phyloP scores from a whole-genome alignment of 805 yeast species.

The Hanseniaspora taiwanica region DNA sequence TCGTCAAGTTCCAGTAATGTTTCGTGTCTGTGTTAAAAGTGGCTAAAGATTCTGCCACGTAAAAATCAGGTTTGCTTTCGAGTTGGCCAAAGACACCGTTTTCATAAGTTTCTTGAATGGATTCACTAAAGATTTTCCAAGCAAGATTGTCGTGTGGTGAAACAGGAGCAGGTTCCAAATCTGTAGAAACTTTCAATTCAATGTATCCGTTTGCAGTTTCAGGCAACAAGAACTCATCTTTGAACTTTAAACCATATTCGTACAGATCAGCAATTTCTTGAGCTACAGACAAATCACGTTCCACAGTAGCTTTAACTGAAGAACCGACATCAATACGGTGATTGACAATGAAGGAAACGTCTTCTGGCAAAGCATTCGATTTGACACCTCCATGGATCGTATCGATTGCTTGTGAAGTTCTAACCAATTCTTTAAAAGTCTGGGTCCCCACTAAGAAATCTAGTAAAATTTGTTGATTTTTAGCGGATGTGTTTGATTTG shows the following conservation, averaged over 20 bases:
- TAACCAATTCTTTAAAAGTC: conserved; percentile 28
- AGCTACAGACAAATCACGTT: conserved; percentile 26
- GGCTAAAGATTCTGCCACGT: conserved; percentile 36
- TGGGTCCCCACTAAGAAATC: conserved; percentile 10
- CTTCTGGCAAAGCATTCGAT: conserved; percentile 66
- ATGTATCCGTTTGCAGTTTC: conserved; percentile 19
- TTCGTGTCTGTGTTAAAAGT: conserved; percentile 54
- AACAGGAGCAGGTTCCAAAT: conserved; percentile 28
- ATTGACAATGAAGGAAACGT: conserved; percentile 39
- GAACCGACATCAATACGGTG: conserved; percentile 53
- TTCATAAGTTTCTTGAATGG: conserved; percentile 40
- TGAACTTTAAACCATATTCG: conserved; percentile 31
- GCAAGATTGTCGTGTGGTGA: conserved; percentile 24
- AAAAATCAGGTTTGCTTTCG: conserved; percentile 14
- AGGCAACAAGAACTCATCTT: conserved; percentile 14
- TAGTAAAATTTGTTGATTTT: conserved; percentile 26
- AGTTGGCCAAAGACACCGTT: conserved; percentile 28
- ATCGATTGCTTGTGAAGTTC: conserved; percentile 59
- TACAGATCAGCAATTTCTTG: conserved; percentile 32
- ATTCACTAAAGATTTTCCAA: conserved; percentile 36
- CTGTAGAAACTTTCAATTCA: conserved; percentile 8
- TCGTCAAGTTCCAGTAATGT: conserved; percentile 42
- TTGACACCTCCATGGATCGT: conserved; percentile 61
- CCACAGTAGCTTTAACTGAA: conserved; percentile 29
- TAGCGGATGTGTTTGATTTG: conserved; percentile 24